Conservation (phyloP, 495 filamentous ascomycete species). For the Rhizodiscina lignyota region DNA sequence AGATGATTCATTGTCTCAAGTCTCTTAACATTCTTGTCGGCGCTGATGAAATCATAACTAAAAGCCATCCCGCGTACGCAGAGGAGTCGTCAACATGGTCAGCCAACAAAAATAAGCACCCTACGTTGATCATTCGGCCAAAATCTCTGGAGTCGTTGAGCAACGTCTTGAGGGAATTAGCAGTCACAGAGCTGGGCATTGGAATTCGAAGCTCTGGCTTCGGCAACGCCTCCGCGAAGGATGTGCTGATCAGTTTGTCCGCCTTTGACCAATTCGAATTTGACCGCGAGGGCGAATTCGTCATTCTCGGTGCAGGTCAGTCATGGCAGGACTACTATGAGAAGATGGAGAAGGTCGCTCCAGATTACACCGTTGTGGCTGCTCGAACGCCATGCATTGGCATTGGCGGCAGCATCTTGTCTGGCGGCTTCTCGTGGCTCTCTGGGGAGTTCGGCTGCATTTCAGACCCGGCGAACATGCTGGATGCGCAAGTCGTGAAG, state of each 20-base stretch:
- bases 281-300: slow-evolving; percentile 8
- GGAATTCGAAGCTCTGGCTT: slow-evolving; percentile 15
- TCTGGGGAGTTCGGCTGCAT: slow-evolving; percentile 15
- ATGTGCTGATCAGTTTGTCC: slow-evolving; percentile 16
- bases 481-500: slow-evolving; percentile 17
- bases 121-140: slow-evolving; percentile 14
- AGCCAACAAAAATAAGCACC: slow-evolving; percentile 8
- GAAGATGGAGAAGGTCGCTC: slow-evolving; percentile 12
- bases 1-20: no score
- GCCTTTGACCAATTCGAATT: slow-evolving; percentile 16
- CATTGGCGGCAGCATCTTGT: slow-evolving; percentile 13
- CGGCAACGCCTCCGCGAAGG: slow-evolving; percentile 13
- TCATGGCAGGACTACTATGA: slow-evolving; percentile 13
- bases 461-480: slow-evolving; percentile 19
- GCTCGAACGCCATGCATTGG: slow-evolving; percentile 16
- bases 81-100: slow-evolving; percentile 12
- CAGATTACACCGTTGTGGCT: slow-evolving; percentile 15
- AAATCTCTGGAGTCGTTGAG: slow-evolving; percentile 10
- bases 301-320: slow-evolving; percentile 14
- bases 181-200: slow-evolving; percentile 16
- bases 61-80: slow-evolving; percentile 5
- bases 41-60: slow-evolving; percentile 10
- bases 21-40: no score
- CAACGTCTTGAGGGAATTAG: slow-evolving; percentile 11
- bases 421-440: slow-evolving; percentile 19